phyloP scores from a whole-genome alignment of 495 filamentous ascomycete species.

The Aspergillus nanangensis region DNA sequence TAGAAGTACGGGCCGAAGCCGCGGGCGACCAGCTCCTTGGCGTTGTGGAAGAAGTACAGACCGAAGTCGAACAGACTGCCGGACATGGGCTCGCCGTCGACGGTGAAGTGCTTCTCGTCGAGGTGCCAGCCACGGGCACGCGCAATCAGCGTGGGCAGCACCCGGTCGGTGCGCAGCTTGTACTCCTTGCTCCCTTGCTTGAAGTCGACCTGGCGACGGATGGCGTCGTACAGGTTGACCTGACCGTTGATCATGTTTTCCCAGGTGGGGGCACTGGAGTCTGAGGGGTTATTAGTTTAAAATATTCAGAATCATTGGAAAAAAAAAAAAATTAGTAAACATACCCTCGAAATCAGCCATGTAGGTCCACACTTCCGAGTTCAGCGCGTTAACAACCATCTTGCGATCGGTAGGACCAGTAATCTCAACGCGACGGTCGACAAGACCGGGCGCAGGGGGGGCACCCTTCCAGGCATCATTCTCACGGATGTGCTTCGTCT shows the following conservation, averaged over 20 bases:
- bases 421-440: constrained; percentile 97
- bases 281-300: constrained; percentile 36
- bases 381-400: constrained; percentile 99
- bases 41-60: constrained; percentile 99
- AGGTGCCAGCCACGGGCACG: constrained; percentile 91
- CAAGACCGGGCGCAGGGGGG: constrained; percentile 85
- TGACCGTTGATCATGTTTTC: constrained; percentile 99
- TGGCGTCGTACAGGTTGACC: constrained; percentile 96
- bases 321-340: constrained; percentile 4
- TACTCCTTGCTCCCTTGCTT: constrained; percentile 94
- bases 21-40: constrained; percentile 75
- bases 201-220: constrained; percentile 93
- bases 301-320: constrained; percentile 5
- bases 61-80: constrained; percentile 96
- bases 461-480: constrained; percentile 93
- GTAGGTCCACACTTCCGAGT: constrained; percentile 97
- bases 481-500: constrained; percentile 94
- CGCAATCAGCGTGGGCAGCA: constrained; percentile 77
- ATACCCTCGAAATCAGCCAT: constrained; percentile 98
- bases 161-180: constrained; percentile 85
- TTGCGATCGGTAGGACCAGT: constrained; percentile 97
- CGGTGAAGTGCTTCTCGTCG: constrained; percentile 96
- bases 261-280: constrained; percentile 97
- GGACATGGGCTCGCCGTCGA: constrained; percentile 93
- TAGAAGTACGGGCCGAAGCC: constrained; percentile 97